These are phyloP conservation scores for Pterocarpus santalinus DNA, from an alignment of 306 rosid genomes.

Conservation along the genomic window DNA sequence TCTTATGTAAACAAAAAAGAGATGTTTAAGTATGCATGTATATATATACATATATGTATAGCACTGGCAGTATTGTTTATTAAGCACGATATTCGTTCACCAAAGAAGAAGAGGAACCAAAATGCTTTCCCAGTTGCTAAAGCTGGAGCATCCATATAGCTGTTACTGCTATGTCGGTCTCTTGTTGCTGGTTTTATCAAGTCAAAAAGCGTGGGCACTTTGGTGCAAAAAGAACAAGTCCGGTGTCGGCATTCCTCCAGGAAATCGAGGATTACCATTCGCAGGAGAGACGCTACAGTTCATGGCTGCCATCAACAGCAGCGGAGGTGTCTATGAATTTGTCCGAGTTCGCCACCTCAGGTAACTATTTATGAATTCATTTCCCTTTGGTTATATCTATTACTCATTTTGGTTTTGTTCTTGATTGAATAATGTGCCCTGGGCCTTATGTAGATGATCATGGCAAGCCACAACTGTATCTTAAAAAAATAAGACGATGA, in stretches of 20 bases:
- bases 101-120: constrained; percentile 3
- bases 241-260: constrained; percentile 59
- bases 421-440: not conserved
- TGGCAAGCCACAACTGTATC: not conserved
- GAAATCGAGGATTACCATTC: constrained; percentile 72
- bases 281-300: constrained; percentile 86
- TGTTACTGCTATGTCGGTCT: constrained; percentile 37
- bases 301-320: constrained; percentile 83
- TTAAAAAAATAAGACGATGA: not conserved
- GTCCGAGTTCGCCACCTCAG: constrained; percentile 72
- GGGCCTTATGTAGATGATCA: not conserved
- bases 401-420: not conserved
- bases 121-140: constrained; percentile 57
- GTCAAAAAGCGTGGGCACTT: constrained; percentile 34
- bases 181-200: constrained; percentile 27
- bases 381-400: not conserved
- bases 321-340: constrained; percentile 79
- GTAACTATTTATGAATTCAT: constrained; percentile 17
- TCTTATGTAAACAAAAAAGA: not conserved
- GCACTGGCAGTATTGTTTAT: not conserved
- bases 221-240: constrained; percentile 40
- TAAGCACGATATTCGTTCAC: not conserved
- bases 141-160: constrained; percentile 19
- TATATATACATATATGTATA: not conserved
- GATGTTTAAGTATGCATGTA: not conserved